These are phyloP conservation scores for Fusarium sp. DNA, from an alignment of 2,329 filamentous ascomycete species.

Conservation along the genomic window DNA sequence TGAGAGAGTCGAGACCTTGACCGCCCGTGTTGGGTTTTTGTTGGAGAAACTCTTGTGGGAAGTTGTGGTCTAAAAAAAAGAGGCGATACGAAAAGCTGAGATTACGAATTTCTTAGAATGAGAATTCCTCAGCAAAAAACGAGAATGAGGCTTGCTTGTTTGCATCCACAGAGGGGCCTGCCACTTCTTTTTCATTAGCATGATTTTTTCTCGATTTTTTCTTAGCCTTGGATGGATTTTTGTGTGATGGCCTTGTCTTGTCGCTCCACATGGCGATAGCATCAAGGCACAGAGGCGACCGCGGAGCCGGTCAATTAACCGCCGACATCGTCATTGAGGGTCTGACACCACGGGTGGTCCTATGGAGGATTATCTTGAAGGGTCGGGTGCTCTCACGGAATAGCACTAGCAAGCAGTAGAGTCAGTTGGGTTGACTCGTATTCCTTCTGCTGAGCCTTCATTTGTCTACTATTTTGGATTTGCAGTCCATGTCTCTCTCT, in stretches of 20 bases:
- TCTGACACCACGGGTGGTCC: not conserved
- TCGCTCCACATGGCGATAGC: conserved; percentile 18
- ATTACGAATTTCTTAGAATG: conserved; percentile 18
- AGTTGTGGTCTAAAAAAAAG: not conserved
- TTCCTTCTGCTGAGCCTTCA: not conserved
- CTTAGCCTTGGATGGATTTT: not conserved
- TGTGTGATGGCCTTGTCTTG: conserved; percentile 4
- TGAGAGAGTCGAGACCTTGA: conserved; percentile 3
- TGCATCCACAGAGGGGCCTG: conserved; percentile 3
- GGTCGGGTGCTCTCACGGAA: not conserved
- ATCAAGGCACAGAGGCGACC: conserved; percentile 3
- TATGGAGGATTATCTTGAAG: conserved; percentile 15
- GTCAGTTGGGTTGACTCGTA: conserved; percentile 4
- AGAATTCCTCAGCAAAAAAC: conserved; percentile 11
- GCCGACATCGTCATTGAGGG: conserved; percentile 29
- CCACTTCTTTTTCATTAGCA: not conserved
- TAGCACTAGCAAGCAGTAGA: not conserved
- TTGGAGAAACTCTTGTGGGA: not conserved
- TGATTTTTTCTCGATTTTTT: conserved; percentile 1
- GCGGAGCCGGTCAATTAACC: conserved; percentile 31
- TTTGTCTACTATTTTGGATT: conserved; percentile 8
- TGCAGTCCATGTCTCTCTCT: not conserved
- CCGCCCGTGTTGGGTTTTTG: conserved; percentile 3
- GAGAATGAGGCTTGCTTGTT: not conserved
- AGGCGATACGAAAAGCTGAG: conserved; percentile 9